Evolutionary conservation across 1,284 basidiomycete genomes (phyloP).

Genomic region (Sanguinoderma infundibulare): DNA sequence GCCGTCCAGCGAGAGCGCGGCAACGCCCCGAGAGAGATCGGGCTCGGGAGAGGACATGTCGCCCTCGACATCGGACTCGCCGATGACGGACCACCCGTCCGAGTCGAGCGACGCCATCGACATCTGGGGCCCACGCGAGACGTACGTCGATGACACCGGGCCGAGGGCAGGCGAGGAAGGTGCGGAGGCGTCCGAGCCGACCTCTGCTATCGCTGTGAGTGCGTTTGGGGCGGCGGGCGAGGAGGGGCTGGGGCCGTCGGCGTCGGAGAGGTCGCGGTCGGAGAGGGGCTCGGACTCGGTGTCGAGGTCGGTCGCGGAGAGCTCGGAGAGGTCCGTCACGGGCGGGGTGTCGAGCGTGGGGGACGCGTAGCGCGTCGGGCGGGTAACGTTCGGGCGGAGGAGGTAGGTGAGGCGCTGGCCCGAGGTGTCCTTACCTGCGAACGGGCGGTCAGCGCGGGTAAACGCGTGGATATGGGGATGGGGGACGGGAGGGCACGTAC

Average conservation of each 20-base stretch:
- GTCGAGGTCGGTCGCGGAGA: slow-evolving; percentile 37
- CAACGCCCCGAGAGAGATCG: slow-evolving; percentile 20
- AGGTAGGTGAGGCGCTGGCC: slow-evolving; percentile 74
- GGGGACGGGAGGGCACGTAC: slow-evolving; percentile 48
- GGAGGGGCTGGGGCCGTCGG: slow-evolving; percentile 32
- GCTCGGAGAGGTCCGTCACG: slow-evolving; percentile 55
- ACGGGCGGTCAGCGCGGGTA: background rate
- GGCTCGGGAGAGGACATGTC: slow-evolving; percentile 26
- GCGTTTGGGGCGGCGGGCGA: slow-evolving; percentile 28
- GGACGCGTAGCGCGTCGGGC: slow-evolving; percentile 53
- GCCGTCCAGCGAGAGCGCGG: slow-evolving; percentile 25
- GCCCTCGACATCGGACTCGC: slow-evolving; percentile 32
- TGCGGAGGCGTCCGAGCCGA: slow-evolving; percentile 21
- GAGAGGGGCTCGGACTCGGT: slow-evolving; percentile 57
- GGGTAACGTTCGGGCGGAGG: slow-evolving; percentile 72
- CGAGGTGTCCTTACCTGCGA: slow-evolving; percentile 67
- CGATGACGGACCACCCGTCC: slow-evolving; percentile 35
- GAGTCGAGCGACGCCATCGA: slow-evolving; percentile 16
- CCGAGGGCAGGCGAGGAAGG: slow-evolving; percentile 23
- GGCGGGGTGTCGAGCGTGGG: slow-evolving; percentile 69
- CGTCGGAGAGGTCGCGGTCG: slow-evolving; percentile 55
- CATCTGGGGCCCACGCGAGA: background rate
- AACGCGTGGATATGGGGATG: background rate
- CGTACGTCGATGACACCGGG: slow-evolving; percentile 9
- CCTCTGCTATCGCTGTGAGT: slow-evolving; percentile 38